Percentiles rank a stretch among this genome's conserved stretches.
These are phyloP conservation scores for Exophiala mesophila DNA, from an alignment of 2,329 filamentous ascomycete species.

Conservation along the genomic window DNA sequence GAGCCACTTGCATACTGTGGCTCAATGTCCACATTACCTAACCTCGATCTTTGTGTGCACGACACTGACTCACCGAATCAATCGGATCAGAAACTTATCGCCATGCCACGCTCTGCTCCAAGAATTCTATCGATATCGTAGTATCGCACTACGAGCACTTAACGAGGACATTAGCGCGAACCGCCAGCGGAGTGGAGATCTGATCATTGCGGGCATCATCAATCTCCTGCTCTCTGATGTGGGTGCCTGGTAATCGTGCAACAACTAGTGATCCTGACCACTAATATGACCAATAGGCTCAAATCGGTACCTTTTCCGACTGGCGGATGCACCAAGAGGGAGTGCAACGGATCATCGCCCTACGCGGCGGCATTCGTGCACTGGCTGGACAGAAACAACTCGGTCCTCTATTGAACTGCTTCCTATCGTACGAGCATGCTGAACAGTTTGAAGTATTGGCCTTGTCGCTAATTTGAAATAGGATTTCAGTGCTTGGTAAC, in stretches of 20 bases:
- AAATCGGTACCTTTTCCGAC: not conserved
- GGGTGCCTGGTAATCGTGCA: too few species aligned
- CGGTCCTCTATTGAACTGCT: not conserved
- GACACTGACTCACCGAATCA: constrained; percentile 1
- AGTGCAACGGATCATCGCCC: not conserved
- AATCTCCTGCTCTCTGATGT: constrained; percentile 1
- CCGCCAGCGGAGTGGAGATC: not conserved
- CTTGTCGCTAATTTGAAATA: too few species aligned
- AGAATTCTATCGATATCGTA: not conserved
- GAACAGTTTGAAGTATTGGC: too few species aligned
- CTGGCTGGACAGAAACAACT: not conserved
- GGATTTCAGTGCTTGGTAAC: constrained; percentile 33
- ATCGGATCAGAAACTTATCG: not conserved
- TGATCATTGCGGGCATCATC: not conserved
- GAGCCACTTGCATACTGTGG: not conserved
- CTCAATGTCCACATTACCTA: not conserved
- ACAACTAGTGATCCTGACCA: too few species aligned
- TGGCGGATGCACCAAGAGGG: not conserved
- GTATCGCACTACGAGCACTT: not conserved
- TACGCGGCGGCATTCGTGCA: constrained; percentile 1
- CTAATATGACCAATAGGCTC: too few species aligned
- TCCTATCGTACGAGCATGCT: not conserved
- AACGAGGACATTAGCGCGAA: not conserved
- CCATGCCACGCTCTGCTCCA: not conserved
- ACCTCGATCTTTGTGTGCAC: not conserved